Conservation (phyloP, 2,329 filamentous ascomycete genomes). For the Ophiocordyceps camponoti-leonardi region DNA sequence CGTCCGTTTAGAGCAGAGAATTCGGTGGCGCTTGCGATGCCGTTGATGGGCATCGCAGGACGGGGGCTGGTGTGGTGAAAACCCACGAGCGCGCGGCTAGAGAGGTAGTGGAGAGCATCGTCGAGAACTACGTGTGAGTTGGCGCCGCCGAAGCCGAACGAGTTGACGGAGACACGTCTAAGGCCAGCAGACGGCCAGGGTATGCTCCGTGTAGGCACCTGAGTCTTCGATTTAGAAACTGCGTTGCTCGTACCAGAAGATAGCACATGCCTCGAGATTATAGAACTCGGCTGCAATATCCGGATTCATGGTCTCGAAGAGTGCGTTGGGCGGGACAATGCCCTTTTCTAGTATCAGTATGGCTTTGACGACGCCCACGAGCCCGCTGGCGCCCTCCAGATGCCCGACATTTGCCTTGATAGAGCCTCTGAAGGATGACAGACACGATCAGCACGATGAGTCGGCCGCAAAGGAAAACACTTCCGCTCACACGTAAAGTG, state of each 20-base stretch:
- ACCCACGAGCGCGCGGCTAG: background rate
- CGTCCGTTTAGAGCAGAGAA: background rate
- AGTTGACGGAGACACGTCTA: slow-evolving; percentile 24
- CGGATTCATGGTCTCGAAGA: slow-evolving; percentile 7
- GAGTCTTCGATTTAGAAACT: background rate
- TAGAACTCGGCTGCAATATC: background rate
- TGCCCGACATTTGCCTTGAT: slow-evolving; percentile 16
- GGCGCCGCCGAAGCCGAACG: slow-evolving; percentile 24
- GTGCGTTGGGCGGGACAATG: slow-evolving; percentile 9
- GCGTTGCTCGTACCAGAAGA: background rate
- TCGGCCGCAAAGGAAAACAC: background rate
- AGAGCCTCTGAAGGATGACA: background rate
- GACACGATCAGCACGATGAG: background rate
- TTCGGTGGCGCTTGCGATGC: background rate
- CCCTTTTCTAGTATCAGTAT: slow-evolving; percentile 10
- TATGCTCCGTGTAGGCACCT: slow-evolving; percentile 9
- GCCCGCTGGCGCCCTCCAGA: slow-evolving; percentile 10
- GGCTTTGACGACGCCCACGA: slow-evolving; percentile 11
- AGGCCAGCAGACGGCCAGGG: slow-evolving; percentile 17
- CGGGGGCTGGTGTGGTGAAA: background rate
- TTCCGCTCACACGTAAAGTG: background rate
- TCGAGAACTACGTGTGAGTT: slow-evolving; percentile 23
- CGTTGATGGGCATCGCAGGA: background rate
- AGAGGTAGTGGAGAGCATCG: background rate
- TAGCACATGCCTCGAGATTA: slow-evolving; percentile 18